A percentile compares a stretch with the other conserved stretches of the same genome.
Evolutionary conservation across 306 rosid species (phyloP).

Genomic region (Dicorynia guianensis): DNA sequence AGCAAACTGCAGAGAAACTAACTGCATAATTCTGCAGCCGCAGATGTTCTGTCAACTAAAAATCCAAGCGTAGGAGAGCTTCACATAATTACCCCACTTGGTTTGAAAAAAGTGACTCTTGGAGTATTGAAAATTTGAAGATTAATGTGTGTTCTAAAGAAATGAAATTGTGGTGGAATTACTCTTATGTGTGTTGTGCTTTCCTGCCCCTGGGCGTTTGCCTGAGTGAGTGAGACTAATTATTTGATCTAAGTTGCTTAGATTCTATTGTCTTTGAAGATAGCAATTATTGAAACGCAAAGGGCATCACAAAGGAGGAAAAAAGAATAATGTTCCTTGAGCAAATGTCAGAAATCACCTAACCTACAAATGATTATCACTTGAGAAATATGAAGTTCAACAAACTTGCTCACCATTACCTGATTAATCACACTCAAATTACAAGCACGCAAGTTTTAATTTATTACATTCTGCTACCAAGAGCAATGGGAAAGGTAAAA

Average conservation of each 20-base stretch:
- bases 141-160: no score
- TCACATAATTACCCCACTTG: neutral
- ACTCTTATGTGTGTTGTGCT: no score
- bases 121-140: no score
- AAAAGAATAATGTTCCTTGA: neutral
- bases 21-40: slow-evolving; percentile 8
- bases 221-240: no score
- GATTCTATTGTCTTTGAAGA: no score
- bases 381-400: neutral
- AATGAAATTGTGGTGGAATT: no score
- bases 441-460: slow-evolving; percentile 26
- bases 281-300: neutral
- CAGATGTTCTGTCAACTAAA: neutral
- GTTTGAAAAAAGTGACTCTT: no score
- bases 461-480: slow-evolving; percentile 32
- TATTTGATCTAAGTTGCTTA: no score
- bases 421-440: slow-evolving; percentile 12
- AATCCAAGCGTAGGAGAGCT: neutral
- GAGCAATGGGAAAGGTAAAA: slow-evolving; percentile 9
- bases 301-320: neutral
- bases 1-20: neutral
- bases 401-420: slow-evolving; percentile 6
- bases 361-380: neutral
- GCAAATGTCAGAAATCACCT: slow-evolving; percentile 2
- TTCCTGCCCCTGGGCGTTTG: no score